Evolutionary conservation across 2,329 filamentous ascomycete genomes (phyloP), one percentile per base, ranked within the genome.

Genomic region (Colletotrichum theobromicola): DNA sequence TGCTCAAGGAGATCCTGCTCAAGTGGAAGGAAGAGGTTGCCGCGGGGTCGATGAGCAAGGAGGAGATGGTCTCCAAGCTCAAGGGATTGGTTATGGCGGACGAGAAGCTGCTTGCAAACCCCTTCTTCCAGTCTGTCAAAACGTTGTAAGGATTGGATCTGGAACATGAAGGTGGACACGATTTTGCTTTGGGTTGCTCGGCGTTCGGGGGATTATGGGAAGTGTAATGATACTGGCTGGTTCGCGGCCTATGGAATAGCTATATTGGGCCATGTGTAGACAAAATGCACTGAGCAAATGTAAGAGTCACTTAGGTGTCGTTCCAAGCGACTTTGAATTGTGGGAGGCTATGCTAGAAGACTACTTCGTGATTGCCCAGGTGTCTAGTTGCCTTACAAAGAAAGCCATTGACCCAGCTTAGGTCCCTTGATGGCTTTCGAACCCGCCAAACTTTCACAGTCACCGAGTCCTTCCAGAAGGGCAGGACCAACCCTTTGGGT

Each of bases 11-110:
- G 61, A 89, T 98, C 81, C 85, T 99, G 73, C 85, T 94, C 53
- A 90, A 92, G 82, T 99, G 97, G 97, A 98, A 98, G 87, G 89
- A 91, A 67, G 93, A 96, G 82, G 90, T 92, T 13, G 86, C 90
- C 73, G 88, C 84, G 2, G 90, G 88, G 34, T 83, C 87, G 5
- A 87, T 95, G 87, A 92, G 86, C 72, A 92, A 92, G 78, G 93
- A 94, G 77, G 93, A 97, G 82, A 96, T 97, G 87, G 91, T 96
- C 9, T 88, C 89, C 76, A 90, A 92, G 78, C 92, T 98, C 90
- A 93, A 91, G 82, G 94, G 96, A 79, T 84, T 98, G 79, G 94
- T 98, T 5, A 90, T 89, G 78, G 90, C 87, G 3, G 94, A 98
- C 81, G 88, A 93, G 79, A 92, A 90, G 80, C 78, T 93, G 74